These are phyloP conservation scores for Didymella segeticola DNA, from an alignment of 2,329 filamentous ascomycete species.

Conservation along the genomic window DNA sequence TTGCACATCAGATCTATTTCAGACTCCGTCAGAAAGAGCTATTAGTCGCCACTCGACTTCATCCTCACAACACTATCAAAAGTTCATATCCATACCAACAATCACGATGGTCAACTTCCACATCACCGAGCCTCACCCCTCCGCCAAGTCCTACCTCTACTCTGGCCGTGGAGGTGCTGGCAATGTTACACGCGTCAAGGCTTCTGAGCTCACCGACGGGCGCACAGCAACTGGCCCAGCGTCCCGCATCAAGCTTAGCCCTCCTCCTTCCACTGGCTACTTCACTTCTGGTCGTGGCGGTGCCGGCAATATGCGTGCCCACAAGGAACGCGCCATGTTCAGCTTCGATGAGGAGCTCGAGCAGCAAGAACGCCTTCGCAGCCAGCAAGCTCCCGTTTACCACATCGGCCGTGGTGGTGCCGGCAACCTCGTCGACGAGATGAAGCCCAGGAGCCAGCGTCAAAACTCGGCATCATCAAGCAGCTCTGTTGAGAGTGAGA, in stretches of 20 bases:
- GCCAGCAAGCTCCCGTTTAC: slow-evolving; percentile 66
- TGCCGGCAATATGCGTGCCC: slow-evolving; percentile 67
- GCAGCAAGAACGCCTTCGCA: slow-evolving; percentile 61
- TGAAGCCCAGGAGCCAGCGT: slow-evolving; percentile 37
- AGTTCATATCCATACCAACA: slow-evolving; percentile 21
- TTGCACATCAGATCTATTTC: slow-evolving; percentile 20
- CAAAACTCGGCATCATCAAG: slow-evolving; percentile 40
- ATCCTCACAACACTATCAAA: slow-evolving; percentile 15
- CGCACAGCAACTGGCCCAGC: slow-evolving; percentile 55
- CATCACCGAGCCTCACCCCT: slow-evolving; percentile 68
- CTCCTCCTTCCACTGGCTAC: slow-evolving; percentile 55
- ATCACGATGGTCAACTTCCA: slow-evolving; percentile 55
- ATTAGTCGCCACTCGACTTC: slow-evolving; percentile 22
- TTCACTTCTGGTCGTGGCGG: slow-evolving; percentile 73
- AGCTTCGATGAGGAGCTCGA: slow-evolving; percentile 73
- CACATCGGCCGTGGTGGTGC: slow-evolving; percentile 68
- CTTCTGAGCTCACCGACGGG: slow-evolving; percentile 60
- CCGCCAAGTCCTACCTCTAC: slow-evolving; percentile 60
- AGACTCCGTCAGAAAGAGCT: slow-evolving; percentile 11
- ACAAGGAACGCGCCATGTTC: slow-evolving; percentile 66
- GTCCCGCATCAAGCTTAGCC: slow-evolving; percentile 57
- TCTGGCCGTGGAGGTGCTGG: slow-evolving; percentile 65
- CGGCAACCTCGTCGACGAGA: slow-evolving; percentile 60
- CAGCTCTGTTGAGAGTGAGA: slow-evolving; percentile 37
- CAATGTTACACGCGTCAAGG: slow-evolving; percentile 63